These are phyloP conservation scores for Klebsormidium nitens DNA, from an alignment of 139 green algal species.

Conservation along the genomic window DNA sequence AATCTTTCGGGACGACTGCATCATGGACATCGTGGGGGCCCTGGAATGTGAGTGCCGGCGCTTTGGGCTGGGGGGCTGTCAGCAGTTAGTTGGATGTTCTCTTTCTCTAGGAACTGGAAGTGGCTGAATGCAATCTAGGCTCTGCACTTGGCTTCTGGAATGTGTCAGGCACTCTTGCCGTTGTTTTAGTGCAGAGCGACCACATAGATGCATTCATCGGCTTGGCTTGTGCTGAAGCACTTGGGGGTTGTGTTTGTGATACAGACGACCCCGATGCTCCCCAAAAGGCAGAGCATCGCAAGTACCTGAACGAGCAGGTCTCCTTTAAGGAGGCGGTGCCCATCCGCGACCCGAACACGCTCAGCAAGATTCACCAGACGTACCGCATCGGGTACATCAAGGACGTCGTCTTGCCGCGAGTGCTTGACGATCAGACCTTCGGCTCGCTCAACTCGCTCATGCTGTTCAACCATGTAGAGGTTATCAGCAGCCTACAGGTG, in stretches of 20 bases:
- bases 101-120: no score
- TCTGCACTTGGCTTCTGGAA: no score
- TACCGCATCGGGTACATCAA: slow-evolving; percentile 66
- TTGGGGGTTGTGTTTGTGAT: slow-evolving; percentile 15
- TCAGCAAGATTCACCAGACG: slow-evolving; percentile 91
- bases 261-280: slow-evolving; percentile 34
- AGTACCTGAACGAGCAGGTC: slow-evolving; percentile 60
- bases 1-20: slow-evolving; percentile 75
- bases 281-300: slow-evolving; percentile 65
- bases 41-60: slow-evolving; percentile 74
- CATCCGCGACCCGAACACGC: slow-evolving; percentile 51
- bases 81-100: no score
- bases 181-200: no score
- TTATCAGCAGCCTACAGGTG: no score
- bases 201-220: no score
- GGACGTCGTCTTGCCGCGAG: slow-evolving; percentile 87
- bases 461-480: slow-evolving; percentile 95
- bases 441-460: slow-evolving; percentile 78
- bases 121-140: no score
- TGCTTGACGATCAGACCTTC: slow-evolving; percentile 91
- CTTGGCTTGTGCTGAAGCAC: neutral
- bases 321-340: slow-evolving; percentile 74
- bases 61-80: no score
- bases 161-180: neutral
- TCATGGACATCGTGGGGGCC: slow-evolving; percentile 83